A percentile compares a stretch with the other conserved stretches of the same genome.
phyloP scores from a whole-genome alignment of 768 basidiomycete species.

The Mycena albidolilacea region DNA sequence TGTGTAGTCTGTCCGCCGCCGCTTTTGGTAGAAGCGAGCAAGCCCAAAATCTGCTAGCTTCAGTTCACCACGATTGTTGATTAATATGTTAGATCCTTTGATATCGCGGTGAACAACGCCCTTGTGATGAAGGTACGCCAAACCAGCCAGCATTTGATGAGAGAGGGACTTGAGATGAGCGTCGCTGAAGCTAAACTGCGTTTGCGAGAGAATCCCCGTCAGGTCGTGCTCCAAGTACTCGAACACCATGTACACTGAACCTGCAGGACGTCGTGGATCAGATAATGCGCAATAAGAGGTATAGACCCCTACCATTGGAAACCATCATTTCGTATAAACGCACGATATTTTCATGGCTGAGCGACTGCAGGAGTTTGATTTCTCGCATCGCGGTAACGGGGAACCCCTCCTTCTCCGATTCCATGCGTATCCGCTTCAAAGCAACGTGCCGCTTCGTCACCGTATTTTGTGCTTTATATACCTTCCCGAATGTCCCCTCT shows the following conservation, averaged over 20 bases:
- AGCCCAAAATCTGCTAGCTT: slow-evolving; percentile 98
- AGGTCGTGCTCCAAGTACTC: slow-evolving; percentile 99
- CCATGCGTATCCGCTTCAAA: slow-evolving; percentile 97
- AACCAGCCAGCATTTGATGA: slow-evolving; percentile 94
- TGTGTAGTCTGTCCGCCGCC: slow-evolving; percentile 94
- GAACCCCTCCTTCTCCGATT: slow-evolving; percentile 97
- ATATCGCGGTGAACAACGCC: slow-evolving; percentile 98
- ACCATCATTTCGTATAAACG: slow-evolving; percentile 98
- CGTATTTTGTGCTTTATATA: slow-evolving; percentile 92
- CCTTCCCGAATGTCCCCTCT: slow-evolving; percentile 98
- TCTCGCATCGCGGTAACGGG: slow-evolving; percentile 99
- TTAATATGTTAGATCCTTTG: slow-evolving; percentile 98
- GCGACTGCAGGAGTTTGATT: slow-evolving; percentile 95
- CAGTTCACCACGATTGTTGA: slow-evolving; percentile 92
- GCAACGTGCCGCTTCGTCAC: slow-evolving; percentile 86
- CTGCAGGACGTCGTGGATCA: slow-evolving; percentile 58
- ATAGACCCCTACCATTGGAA: slow-evolving; percentile 89
- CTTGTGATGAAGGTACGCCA: slow-evolving; percentile 96
- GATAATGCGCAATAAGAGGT: slow-evolving; percentile 9
- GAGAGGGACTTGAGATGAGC: slow-evolving; percentile 97
- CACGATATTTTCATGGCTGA: slow-evolving; percentile 92
- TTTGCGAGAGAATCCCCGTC: slow-evolving; percentile 94
- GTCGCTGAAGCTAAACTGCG: slow-evolving; percentile 85
- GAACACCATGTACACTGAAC: slow-evolving; percentile 98
- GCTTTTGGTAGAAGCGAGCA: slow-evolving; percentile 95